Evolutionary conservation across 169 alveolate genomes (phyloP).

Genomic region (Neospora caninum): DNA sequence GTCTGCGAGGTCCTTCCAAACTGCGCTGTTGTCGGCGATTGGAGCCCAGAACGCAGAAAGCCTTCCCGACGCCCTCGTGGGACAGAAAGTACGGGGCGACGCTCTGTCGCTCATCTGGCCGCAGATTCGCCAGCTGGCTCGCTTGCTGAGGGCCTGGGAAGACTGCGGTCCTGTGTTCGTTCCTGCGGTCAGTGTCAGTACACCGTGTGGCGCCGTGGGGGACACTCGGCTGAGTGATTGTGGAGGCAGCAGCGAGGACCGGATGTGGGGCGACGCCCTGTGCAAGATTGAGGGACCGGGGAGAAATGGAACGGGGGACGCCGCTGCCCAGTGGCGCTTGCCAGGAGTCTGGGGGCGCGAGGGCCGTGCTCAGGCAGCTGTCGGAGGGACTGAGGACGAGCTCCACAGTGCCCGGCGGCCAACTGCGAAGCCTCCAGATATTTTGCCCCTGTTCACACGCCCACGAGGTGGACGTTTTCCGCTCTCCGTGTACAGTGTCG

Average conservation of each 20-base stretch:
- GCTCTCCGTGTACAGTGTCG: not conserved
- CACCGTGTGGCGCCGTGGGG: not conserved
- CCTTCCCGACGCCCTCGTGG: not conserved
- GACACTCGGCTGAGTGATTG: not conserved
- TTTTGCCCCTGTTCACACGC: not conserved
- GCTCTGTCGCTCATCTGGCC: not conserved
- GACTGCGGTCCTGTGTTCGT: not conserved
- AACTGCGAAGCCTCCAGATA: not conserved
- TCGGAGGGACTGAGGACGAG: not conserved
- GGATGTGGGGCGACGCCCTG: conserved; percentile 15
- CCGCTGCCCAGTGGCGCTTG: not conserved
- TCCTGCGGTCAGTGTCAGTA: not conserved
- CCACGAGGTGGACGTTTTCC: not conserved
- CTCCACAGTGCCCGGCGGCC: not conserved
- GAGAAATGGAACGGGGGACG: not conserved
- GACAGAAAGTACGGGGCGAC: not conserved
- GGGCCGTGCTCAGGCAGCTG: not conserved
- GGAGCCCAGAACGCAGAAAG: not conserved
- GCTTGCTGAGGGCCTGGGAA: not conserved
- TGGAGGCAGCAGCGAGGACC: not conserved
- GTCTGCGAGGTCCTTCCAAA: not conserved
- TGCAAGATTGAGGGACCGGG: not conserved
- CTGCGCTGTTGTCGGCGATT: not conserved
- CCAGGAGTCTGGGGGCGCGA: not conserved
- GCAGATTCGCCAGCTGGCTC: not conserved